Percentiles rank a stretch among this genome's conserved stretches.
phyloP scores from a whole-genome alignment of 495 filamentous ascomycete genomes.

The Annulohypoxylon maeteangense region DNA sequence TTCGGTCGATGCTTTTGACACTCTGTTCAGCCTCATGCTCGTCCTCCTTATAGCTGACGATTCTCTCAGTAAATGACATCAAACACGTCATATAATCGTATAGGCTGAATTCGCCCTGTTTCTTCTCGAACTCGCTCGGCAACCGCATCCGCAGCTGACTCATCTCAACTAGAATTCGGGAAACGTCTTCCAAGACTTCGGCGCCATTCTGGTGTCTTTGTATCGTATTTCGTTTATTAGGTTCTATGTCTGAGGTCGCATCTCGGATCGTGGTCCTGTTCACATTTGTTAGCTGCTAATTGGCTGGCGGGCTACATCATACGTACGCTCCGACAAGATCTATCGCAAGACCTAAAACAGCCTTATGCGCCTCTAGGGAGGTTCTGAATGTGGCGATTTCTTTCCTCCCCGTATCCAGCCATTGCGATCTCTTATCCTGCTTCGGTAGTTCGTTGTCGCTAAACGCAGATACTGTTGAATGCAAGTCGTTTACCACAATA shows the following conservation, averaged over 20 bases:
- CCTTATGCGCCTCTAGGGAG: constrained; percentile 54
- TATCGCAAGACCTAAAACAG: constrained; percentile 53
- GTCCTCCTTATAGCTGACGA: constrained; percentile 37
- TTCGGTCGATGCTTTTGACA: constrained; percentile 25
- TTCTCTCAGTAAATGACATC: constrained; percentile 44
- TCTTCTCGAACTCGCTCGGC: constrained; percentile 50
- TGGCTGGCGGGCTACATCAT: constrained; percentile 16
- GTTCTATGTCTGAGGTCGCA: constrained; percentile 30
- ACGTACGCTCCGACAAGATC: constrained; percentile 55
- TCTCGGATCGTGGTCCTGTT: constrained; percentile 47
- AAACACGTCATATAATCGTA: constrained; percentile 51
- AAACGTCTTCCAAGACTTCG: constrained; percentile 44
- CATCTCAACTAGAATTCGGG: constrained; percentile 45
- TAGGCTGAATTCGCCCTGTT: constrained; percentile 46
- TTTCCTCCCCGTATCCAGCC: constrained; percentile 50
- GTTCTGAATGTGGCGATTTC: constrained; percentile 50
- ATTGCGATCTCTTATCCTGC: constrained; percentile 54
- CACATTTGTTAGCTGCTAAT: constrained; percentile 12
- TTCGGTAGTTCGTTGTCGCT: constrained; percentile 45
- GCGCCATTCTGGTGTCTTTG: constrained; percentile 38
- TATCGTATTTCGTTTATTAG: constrained; percentile 38
- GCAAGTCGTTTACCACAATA: constrained; percentile 50
- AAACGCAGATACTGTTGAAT: constrained; percentile 47
- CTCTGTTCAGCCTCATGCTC: constrained; percentile 37
- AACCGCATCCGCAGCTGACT: constrained; percentile 42